These are phyloP conservation scores for Helotiales sp. DNA, from an alignment of 2,329 filamentous ascomycete species.

Conservation along the genomic window DNA sequence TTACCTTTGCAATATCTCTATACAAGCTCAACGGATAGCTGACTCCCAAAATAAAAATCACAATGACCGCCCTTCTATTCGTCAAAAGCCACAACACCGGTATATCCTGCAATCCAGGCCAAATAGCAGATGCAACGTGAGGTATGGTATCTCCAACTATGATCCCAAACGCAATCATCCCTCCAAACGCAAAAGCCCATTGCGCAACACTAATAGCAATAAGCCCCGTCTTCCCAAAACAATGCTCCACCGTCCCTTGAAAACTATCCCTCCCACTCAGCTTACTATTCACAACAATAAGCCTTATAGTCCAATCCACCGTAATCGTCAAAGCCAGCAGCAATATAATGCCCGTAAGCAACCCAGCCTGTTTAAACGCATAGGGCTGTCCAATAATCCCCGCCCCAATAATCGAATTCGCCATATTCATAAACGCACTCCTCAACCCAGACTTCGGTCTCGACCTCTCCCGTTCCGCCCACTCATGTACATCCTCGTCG, in stretches of 20 bases:
- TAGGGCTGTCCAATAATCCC: constrained; percentile 86
- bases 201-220: constrained; percentile 89
- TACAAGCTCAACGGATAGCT: constrained; percentile 93
- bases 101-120: constrained; percentile 70
- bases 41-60: constrained; percentile 81
- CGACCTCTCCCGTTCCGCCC: constrained; percentile 53
- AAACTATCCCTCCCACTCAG: constrained; percentile 91
- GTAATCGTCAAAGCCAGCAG: constrained; percentile 77
- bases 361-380: constrained; percentile 89
- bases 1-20: constrained; percentile 92
- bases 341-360: constrained; percentile 76
- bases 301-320: constrained; percentile 95
- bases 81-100: constrained; percentile 81
- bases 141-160: constrained; percentile 97
- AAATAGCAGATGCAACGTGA: constrained; percentile 79
- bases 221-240: constrained; percentile 84
- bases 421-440: constrained; percentile 99
- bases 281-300: constrained; percentile 98
- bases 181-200: constrained; percentile 98
- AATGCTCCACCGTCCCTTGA: constrained; percentile 93
- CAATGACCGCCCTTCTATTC: constrained; percentile 79
- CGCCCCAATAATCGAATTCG: constrained; percentile 91
- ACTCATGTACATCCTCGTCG: constrained; percentile 45
- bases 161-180: constrained; percentile 97
- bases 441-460: constrained; percentile 82